Evolutionary conservation across 208 protist genomes (phyloP).

Genomic region (Leishmania guyanensis): DNA sequence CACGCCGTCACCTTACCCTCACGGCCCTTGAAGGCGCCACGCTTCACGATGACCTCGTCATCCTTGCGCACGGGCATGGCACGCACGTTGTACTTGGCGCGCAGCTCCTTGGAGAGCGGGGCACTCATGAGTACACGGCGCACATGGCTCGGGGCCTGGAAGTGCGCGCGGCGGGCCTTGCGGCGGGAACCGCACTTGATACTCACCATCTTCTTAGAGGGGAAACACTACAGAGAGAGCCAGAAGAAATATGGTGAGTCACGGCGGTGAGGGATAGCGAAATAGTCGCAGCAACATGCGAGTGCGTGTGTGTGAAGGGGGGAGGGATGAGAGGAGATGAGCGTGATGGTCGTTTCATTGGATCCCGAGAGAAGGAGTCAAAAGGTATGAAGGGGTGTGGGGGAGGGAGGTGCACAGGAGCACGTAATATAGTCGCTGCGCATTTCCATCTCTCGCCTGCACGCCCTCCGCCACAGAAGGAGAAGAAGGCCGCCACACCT

Average conservation of each 20-base stretch:
- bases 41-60: conserved; percentile 98
- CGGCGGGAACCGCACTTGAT: conserved; percentile 93
- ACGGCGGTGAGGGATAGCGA: not conserved
- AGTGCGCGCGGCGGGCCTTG: conserved; percentile 99
- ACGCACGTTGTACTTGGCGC: conserved; percentile 98
- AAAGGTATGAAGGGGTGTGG: not conserved
- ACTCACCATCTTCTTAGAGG: conserved; percentile 61
- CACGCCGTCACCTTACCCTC: conserved; percentile 97
- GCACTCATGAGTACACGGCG: conserved; percentile 98
- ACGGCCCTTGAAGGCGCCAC: conserved; percentile 96
- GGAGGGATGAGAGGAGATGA: not conserved
- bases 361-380: not conserved
- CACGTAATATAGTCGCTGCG: not conserved
- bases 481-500: not conserved
- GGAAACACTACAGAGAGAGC: conserved; percentile 16
- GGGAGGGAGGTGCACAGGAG: not conserved
- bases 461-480: not conserved
- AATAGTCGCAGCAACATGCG: not conserved
- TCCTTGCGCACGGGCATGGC: conserved; percentile 99
- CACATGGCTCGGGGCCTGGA: conserved; percentile 96
- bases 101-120: conserved; percentile 98
- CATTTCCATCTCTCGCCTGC: not conserved
- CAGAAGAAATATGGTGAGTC: conserved; percentile 1
- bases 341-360: not conserved
- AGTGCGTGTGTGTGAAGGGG: not conserved